Percentiles rank a stretch among this genome's conserved stretches.
Conservation (phyloP, 2,329 filamentous ascomycete genomes). For the Ilyonectria mors-panacis region DNA sequence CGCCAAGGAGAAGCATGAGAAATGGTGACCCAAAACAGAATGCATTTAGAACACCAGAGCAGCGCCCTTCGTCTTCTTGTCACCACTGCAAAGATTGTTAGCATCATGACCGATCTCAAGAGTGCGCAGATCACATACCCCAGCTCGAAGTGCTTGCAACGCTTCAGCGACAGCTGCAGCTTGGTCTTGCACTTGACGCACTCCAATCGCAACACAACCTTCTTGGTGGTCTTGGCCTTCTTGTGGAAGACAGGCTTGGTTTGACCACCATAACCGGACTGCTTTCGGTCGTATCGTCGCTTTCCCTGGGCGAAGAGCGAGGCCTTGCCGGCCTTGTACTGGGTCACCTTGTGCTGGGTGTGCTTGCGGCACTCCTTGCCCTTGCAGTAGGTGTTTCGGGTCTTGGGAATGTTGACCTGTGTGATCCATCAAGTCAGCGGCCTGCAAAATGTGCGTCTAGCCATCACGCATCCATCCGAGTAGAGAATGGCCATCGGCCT, state of each 20-base stretch:
- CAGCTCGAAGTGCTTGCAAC: constrained; percentile 99
- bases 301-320: constrained; percentile 98
- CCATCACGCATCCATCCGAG: constrained; percentile 29
- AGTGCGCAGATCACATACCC: constrained; percentile 75
- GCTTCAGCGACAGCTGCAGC: constrained; percentile 97
- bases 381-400: constrained; percentile 97
- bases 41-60: constrained; percentile 97
- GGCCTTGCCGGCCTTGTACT: constrained; percentile 98
- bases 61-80: constrained; percentile 99
- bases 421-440: constrained; percentile 51
- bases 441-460: constrained; percentile 30
- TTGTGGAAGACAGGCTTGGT: constrained; percentile 99
- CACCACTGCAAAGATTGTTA: constrained; percentile 80
- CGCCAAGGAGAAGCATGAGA: constrained; percentile 61
- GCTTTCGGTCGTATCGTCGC: constrained; percentile 99
- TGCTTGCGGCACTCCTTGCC: constrained; percentile 94
- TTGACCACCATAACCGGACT: constrained; percentile 99
- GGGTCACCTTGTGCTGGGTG: constrained; percentile 93
- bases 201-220: constrained; percentile 98
- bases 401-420: constrained; percentile 98
- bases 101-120: constrained; percentile 42
- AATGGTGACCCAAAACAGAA: constrained; percentile 61
- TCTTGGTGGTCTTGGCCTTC: constrained; percentile 99
- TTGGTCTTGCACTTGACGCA: constrained; percentile 99
- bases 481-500: constrained; percentile 25